Evolutionary conservation across 257 asterid species (phyloP), one percentile per base, ranked within the genome.

Genomic region (Primulina eburnea): DNA sequence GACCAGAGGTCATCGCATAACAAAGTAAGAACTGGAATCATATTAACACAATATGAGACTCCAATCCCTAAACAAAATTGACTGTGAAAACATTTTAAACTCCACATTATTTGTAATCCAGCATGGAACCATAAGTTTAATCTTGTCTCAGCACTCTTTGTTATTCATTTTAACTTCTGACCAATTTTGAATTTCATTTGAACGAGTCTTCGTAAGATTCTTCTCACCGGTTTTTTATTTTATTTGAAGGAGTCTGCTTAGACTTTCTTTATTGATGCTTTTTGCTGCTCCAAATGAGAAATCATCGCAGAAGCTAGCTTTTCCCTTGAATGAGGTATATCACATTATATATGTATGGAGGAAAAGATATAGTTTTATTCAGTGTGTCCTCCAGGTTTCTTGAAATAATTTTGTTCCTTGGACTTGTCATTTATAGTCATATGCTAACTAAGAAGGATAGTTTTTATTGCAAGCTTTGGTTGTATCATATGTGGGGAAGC

Each of bases 171-270:
- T 66, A 38, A 33, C 58, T 73, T 75, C 77, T 62, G 70, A 78
- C 73, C 71, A 61, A 78, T 84, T 75, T 79, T 74, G 59, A 30
- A 69, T 68, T 75, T 70, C 64, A 63, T 76, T 65, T 75, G 68
- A 62, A 93, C 96, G 96, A 81, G 94, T 70, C 84, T 93, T 77
- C 88, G 74, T 67, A 85, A 38, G 77, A 77, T 86, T 93, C 75
- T 85, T 88, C 34, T 75, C 79, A 30, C 74, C 85, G 83, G 77
- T 85, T 75, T 79, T 74, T 62, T 43, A 69, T 68, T 77, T 72
- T 60, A 67, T 76, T 65, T 75, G 70, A 59, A 93, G 99, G 97
- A 81, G 95, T 70, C 84, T 93, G 77, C 88, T 76, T 69, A 85
- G 79, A 77, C 86, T 93, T 78, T 85, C 90, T 33, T 75, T 78